Evolutionary conservation across 768 basidiomycete genomes (phyloP).

Genomic region (Leucocoprinus birnbaumii): DNA sequence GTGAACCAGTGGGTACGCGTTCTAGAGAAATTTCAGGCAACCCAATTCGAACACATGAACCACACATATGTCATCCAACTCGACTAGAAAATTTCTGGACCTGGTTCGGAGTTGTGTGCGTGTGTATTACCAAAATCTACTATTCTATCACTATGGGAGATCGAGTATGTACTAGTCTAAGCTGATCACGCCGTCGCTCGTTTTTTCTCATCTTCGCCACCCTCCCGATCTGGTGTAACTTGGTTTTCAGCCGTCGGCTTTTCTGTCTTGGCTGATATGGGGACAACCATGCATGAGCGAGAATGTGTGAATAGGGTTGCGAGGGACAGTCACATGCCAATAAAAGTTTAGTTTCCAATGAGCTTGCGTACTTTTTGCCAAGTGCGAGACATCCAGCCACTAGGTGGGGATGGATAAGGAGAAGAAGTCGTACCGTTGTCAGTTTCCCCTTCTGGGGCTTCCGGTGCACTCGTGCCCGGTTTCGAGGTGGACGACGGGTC

Average conservation of each 20-base stretch:
- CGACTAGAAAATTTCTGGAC: not conserved
- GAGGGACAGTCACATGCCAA: conserved; percentile 37
- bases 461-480: conserved; percentile 19
- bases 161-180: conserved; percentile 15
- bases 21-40: not conserved
- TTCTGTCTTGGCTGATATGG: conserved; percentile 23
- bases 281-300: conserved; percentile 16
- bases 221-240: conserved; percentile 34
- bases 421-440: conserved; percentile 80
- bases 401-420: conserved; percentile 51
- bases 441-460: conserved; percentile 18
- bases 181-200: conserved; percentile 41
- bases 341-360: conserved; percentile 64
- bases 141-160: conserved; percentile 5
- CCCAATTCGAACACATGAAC: conserved; percentile 4
- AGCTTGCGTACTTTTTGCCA: conserved; percentile 68
- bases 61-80: not conserved
- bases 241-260: conserved; percentile 22
- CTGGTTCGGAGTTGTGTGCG: conserved; percentile 11
- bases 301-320: not conserved
- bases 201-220: conserved; percentile 42
- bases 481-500: conserved; percentile 11
- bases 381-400: conserved; percentile 68
- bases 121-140: conserved; percentile 4
- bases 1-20: conserved; percentile 8